Conservation (phyloP, 192 early-diverging fungal genomes). For the Funneliformis mosseae region DNA sequence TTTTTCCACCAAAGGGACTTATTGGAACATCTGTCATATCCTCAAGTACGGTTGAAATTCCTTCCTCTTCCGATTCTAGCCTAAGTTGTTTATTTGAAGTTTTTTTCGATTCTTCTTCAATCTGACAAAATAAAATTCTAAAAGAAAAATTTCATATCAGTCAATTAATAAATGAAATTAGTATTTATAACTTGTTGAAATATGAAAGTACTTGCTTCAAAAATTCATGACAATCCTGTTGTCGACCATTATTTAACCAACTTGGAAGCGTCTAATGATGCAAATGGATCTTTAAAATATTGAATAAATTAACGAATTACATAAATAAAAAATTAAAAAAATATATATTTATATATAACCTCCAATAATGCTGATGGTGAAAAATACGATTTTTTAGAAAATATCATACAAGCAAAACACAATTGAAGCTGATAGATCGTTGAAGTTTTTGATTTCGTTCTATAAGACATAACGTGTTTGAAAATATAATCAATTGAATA, state of each 20-base stretch:
- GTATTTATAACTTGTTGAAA: not conserved
- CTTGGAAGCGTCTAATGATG: conserved; percentile 12
- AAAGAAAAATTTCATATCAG: not conserved
- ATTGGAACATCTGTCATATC: conserved; percentile 2
- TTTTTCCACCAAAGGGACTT: conserved; percentile 10
- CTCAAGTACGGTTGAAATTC: not conserved
- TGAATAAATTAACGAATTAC: not conserved
- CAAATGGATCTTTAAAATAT: not conserved
- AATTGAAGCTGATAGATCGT: not conserved
- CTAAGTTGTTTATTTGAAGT: conserved; percentile 6
- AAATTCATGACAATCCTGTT: conserved; percentile 33
- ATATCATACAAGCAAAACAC: conserved; percentile 1
- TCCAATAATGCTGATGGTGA: conserved; percentile 21
- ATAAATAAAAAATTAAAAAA: too few relatives aligned
- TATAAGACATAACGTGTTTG: not conserved
- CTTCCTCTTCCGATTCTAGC: not conserved
- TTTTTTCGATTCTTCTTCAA: conserved; percentile 20
- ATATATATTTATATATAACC: conserved; percentile 1
- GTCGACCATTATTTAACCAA: conserved; percentile 29
- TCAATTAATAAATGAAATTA: not conserved
- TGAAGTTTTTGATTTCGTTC: not conserved
- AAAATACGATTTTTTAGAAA: not conserved
- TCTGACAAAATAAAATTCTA: conserved; percentile 29
- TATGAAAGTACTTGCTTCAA: conserved; percentile 11
- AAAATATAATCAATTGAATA: not conserved